Evolutionary conservation across 345 rosid species (phyloP).

Genomic region (Rubroshorea leprosula): DNA sequence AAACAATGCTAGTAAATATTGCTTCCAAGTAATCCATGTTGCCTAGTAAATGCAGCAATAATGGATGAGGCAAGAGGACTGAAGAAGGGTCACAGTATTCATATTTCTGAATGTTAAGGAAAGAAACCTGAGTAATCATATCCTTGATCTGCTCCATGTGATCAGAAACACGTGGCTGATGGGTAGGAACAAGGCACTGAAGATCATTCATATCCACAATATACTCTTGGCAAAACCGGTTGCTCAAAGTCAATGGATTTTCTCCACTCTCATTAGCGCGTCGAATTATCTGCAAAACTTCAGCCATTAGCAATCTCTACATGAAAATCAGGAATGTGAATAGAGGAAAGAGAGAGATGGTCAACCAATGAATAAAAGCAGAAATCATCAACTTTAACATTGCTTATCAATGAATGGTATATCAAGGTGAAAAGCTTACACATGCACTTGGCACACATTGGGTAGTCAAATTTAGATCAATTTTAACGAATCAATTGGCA

Average conservation of each 20-base stretch:
- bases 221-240: conserved; percentile 69
- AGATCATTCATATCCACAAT: conserved; percentile 60
- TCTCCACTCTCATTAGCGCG: conserved; percentile 60
- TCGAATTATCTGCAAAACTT: conserved; percentile 52
- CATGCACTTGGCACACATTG: too few species aligned
- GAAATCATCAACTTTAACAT: too few species aligned
- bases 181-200: conserved; percentile 78
- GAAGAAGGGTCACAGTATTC: too few species aligned
- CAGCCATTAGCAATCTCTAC: conserved; percentile 3
- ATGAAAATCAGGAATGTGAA: not conserved
- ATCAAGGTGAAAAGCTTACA: too few species aligned
- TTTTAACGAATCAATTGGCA: conserved; percentile 7
- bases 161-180: conserved; percentile 68
- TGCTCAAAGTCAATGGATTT: conserved; percentile 56
- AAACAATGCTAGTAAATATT: too few species aligned
- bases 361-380: too few species aligned
- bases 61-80: too few species aligned
- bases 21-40: too few species aligned
- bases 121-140: conserved; percentile 59
- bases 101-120: too few species aligned
- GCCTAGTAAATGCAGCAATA: too few species aligned
- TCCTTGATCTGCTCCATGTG: conserved; percentile 74
- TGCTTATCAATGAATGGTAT: too few species aligned
- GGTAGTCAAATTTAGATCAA: not conserved
- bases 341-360: too few species aligned